Conservation (phyloP, 352 stramenopile species). For the Paralagenidium karlingii region DNA sequence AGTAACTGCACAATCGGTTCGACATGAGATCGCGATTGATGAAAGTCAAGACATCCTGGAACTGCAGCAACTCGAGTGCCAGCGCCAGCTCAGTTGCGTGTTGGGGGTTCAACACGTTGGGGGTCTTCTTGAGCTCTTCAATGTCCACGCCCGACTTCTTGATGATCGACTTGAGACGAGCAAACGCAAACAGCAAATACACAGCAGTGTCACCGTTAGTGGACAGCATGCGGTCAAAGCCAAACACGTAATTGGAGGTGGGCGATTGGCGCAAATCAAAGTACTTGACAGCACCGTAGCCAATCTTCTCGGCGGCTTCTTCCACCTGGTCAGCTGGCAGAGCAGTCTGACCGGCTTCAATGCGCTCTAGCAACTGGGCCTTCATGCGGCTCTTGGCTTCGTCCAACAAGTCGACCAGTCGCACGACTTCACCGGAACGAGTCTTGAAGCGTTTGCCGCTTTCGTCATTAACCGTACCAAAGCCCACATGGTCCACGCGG, state of each 20-base stretch:
- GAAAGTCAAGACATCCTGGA: conserved; percentile 91
- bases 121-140: conserved; percentile 35
- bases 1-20: conserved; percentile 97
- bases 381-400: conserved; percentile 95
- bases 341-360: conserved; percentile 83
- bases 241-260: conserved; percentile 98
- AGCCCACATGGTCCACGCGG: conserved; percentile 71
- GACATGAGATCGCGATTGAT: conserved; percentile 93
- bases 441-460: conserved; percentile 96
- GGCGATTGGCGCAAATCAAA: conserved; percentile 98
- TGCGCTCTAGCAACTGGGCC: conserved; percentile 84
- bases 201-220: conserved; percentile 98
- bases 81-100: conserved; percentile 87
- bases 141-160: conserved; percentile 88
- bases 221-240: conserved; percentile 99
- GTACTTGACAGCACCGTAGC: conserved; percentile 99
- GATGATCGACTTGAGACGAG: conserved; percentile 95
- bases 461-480: conserved; percentile 82
- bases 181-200: conserved; percentile 99
- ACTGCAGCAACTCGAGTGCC: conserved; percentile 90
- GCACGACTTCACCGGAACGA: conserved; percentile 94
- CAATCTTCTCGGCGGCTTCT: conserved; percentile 89
- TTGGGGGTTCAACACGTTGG: conserved; percentile 43
- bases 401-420: conserved; percentile 98
- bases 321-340: conserved; percentile 88